Conservation (phyloP, 495 filamentous ascomycete genomes). For the Alectoria sarmentosa region DNA sequence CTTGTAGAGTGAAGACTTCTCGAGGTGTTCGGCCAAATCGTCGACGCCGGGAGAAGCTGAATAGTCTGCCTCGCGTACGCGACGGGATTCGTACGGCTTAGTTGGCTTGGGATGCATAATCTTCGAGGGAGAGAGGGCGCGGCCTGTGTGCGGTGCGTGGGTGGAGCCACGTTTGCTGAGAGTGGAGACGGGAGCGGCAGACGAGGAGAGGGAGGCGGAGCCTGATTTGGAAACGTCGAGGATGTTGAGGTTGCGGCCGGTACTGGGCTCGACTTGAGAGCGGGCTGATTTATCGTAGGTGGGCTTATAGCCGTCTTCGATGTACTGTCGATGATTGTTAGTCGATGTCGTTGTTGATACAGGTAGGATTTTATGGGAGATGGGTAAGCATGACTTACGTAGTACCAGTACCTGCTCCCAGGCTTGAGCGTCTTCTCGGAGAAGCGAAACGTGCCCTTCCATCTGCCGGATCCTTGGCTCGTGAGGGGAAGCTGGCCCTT, state of each 20-base stretch:
- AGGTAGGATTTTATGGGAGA: background rate
- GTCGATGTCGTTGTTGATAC: conserved; percentile 19
- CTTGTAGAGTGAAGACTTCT: conserved; percentile 58
- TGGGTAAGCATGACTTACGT: conserved; percentile 43
- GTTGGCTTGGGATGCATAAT: conserved; percentile 87
- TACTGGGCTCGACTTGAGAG: conserved; percentile 91
- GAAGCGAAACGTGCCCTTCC: conserved; percentile 95
- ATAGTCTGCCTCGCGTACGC: conserved; percentile 76
- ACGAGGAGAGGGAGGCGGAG: conserved; percentile 21
- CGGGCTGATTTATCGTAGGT: conserved; percentile 91
- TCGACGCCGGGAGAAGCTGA: conserved; percentile 57
- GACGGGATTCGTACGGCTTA: conserved; percentile 74
- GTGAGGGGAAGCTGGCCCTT: conserved; percentile 83
- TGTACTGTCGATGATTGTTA: conserved; percentile 50
- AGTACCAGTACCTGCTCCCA: conserved; percentile 97
- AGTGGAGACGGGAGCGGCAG: conserved; percentile 18
- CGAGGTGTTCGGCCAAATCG: conserved; percentile 67
- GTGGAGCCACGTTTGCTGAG: conserved; percentile 26
- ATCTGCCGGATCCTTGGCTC: conserved; percentile 76
- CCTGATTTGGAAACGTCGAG: conserved; percentile 53
- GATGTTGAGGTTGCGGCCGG: conserved; percentile 85
- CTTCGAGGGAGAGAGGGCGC: conserved; percentile 76
- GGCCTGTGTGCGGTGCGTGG: conserved; percentile 70
- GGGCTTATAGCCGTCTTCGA: conserved; percentile 98
- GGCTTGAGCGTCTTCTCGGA: conserved; percentile 74